These are phyloP conservation scores for Elsinoe perseae DNA, from an alignment of 2,329 filamentous ascomycete genomes.

Conservation along the genomic window DNA sequence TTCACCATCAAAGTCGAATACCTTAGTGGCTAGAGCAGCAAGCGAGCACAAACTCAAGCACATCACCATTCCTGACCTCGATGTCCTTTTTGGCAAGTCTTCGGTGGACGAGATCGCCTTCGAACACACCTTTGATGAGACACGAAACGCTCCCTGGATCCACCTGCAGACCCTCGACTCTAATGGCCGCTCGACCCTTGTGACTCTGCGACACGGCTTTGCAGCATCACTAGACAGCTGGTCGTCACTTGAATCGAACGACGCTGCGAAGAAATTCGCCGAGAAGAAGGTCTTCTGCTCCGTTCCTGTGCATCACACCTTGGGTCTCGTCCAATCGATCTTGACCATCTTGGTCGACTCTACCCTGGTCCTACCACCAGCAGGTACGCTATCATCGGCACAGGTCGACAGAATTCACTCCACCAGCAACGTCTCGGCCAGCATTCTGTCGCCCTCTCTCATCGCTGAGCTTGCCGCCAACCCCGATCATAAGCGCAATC, in stretches of 20 bases:
- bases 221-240: slow-evolving; percentile 20
- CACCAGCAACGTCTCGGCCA: not conserved
- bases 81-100: not conserved
- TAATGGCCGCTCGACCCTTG: slow-evolving; percentile 1
- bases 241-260: slow-evolving; percentile 18
- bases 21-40: not conserved
- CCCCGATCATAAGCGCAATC: not conserved
- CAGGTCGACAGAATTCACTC: slow-evolving; percentile 7
- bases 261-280: not conserved
- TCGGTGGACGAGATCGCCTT: not conserved
- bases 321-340: slow-evolving; percentile 19
- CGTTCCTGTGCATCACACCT: slow-evolving; percentile 7
- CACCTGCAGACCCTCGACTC: slow-evolving; percentile 12
- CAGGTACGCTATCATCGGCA: slow-evolving; percentile 3
- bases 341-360: slow-evolving; percentile 22
- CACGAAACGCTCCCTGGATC: slow-evolving; percentile 13
- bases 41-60: not conserved
- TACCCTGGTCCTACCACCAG: slow-evolving; percentile 20
- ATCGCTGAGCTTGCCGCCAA: slow-evolving; percentile 4
- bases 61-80: slow-evolving; percentile 9
- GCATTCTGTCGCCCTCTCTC: slow-evolving; percentile 15
- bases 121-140: slow-evolving; percentile 14
- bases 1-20: not conserved
- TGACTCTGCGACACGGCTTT: slow-evolving; percentile 10
- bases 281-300: slow-evolving; percentile 8